A percentile compares a stretch with the other conserved stretches of the same genome.
phyloP scores from a whole-genome alignment of 2,329 filamentous ascomycete species.

The Myriosclerotinia duriaeana region DNA sequence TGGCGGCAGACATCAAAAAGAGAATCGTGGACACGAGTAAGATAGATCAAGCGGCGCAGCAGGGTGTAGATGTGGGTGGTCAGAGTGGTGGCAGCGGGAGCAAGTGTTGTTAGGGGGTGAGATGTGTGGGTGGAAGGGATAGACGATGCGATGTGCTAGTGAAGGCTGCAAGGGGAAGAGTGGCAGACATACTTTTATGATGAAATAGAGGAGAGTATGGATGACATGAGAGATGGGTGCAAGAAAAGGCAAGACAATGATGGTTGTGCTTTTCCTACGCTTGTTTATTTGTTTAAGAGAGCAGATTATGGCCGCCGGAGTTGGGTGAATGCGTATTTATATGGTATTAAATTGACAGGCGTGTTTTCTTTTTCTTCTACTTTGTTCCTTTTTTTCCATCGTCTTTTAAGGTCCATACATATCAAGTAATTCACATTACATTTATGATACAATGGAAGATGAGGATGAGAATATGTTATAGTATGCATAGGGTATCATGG shows the following conservation, averaged over 20 bases:
- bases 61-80: conserved; percentile 67
- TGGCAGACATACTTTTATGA: conserved; percentile 17
- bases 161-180: conserved; percentile 24
- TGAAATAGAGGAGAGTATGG: conserved; percentile 11
- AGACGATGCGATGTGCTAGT: conserved; percentile 3
- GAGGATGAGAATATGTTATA: conserved; percentile 16
- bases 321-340: conserved; percentile 33
- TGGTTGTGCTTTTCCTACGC: conserved; percentile 23
- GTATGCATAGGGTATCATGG: conserved; percentile 27
- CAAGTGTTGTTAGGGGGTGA: conserved; percentile 69
- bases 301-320: conserved; percentile 39
- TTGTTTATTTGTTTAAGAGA: conserved; percentile 36
- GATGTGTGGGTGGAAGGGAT: neutral
- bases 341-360: conserved; percentile 27
- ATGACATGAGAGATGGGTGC: neutral
- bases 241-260: conserved; percentile 19
- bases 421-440: neutral
- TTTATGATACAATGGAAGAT: neutral
- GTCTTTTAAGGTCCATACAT: neutral
- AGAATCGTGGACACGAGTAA: conserved; percentile 89
- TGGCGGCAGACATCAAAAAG: conserved; percentile 98
- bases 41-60: conserved; percentile 60
- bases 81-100: conserved; percentile 56
- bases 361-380: conserved; percentile 15
- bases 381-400: neutral